Conservation (phyloP, 805 yeast species). For the Kuraishia borneana region DNA sequence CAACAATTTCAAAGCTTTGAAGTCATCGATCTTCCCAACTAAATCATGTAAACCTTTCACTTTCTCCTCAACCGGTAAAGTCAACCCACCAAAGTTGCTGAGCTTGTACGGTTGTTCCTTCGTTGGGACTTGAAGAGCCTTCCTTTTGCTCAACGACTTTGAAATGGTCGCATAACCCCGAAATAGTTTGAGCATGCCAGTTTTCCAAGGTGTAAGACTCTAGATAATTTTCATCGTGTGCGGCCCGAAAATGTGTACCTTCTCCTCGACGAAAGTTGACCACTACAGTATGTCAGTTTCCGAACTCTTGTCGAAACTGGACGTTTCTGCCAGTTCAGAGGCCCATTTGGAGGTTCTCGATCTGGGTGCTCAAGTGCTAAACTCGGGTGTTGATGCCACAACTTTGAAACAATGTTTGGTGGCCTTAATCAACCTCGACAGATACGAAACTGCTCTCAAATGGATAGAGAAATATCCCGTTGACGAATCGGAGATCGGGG, state of each 20-base stretch:
- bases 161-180: too few species aligned
- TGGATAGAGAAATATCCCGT: slow-evolving; percentile 20
- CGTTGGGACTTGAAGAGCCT: slow-evolving; percentile 9
- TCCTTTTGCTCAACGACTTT: slow-evolving; percentile 3
- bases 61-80: slow-evolving; percentile 23
- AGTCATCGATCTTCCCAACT: slow-evolving; percentile 44
- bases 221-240: too few species aligned
- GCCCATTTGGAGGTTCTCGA: slow-evolving; percentile 21
- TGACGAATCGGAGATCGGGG: slow-evolving; percentile 25
- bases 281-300: slow-evolving; percentile 19
- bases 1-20: slow-evolving; percentile 54
- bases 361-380: slow-evolving; percentile 16
- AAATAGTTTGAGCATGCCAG: too few species aligned
- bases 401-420: slow-evolving; percentile 34
- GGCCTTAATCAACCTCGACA: slow-evolving; percentile 50
- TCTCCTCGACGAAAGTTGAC: too few species aligned
- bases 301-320: slow-evolving; percentile 21
- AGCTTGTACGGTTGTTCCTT: slow-evolving; percentile 16
- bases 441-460: slow-evolving; percentile 35
- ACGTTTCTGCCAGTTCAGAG: slow-evolving; percentile 23
- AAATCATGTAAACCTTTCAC: slow-evolving; percentile 24
- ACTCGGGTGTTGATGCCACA: slow-evolving; percentile 12
- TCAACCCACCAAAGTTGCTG: slow-evolving; percentile 39
- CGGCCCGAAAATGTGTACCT: too few species aligned
- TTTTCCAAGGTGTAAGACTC: too few species aligned